Conservation (phyloP, 768 basidiomycete genomes). For the Suillus placidus region DNA sequence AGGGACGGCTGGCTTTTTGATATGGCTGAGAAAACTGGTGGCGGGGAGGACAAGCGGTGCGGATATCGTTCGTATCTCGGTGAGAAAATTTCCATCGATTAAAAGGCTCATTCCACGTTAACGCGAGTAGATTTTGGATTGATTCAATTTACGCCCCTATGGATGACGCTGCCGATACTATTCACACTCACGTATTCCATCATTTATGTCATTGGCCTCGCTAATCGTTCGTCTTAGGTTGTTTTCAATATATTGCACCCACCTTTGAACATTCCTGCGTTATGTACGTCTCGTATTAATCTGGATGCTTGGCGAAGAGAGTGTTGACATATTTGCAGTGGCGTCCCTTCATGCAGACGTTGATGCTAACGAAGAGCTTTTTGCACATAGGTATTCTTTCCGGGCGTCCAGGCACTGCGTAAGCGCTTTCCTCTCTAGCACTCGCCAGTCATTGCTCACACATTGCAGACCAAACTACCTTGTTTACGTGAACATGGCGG, state of each 20-base stretch:
- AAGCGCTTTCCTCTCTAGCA: conserved; percentile 31
- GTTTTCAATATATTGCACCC: conserved; percentile 85
- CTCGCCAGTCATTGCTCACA: conserved; percentile 8
- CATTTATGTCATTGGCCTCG: conserved; percentile 30
- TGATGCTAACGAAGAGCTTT: conserved; percentile 89
- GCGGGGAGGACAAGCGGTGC: conserved; percentile 62
- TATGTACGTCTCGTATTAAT: conserved; percentile 54
- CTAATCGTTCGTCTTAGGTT: conserved; percentile 43
- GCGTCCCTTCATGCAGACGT: conserved; percentile 89
- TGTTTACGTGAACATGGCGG: conserved; percentile 91
- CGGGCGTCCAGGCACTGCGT: conserved; percentile 82
- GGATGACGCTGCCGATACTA: conserved; percentile 89
- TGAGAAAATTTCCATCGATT: conserved; percentile 35
- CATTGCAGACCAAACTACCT: conserved; percentile 74
- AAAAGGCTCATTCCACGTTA: not conserved
- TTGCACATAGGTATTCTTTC: conserved; percentile 90
- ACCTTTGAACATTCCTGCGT: conserved; percentile 86
- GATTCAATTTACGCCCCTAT: conserved; percentile 67
- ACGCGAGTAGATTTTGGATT: conserved; percentile 54
- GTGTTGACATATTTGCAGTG: conserved; percentile 42
- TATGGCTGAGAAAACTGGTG: conserved; percentile 36
- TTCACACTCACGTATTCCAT: conserved; percentile 70
- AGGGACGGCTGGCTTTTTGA: conserved; percentile 86
- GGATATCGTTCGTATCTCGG: conserved; percentile 82
- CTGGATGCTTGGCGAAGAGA: not conserved